Percentiles rank a stretch among this genome's conserved stretches.
These are phyloP conservation scores for Chalaropsis thielavioides DNA, from an alignment of 2,329 filamentous ascomycete species.

Conservation along the genomic window DNA sequence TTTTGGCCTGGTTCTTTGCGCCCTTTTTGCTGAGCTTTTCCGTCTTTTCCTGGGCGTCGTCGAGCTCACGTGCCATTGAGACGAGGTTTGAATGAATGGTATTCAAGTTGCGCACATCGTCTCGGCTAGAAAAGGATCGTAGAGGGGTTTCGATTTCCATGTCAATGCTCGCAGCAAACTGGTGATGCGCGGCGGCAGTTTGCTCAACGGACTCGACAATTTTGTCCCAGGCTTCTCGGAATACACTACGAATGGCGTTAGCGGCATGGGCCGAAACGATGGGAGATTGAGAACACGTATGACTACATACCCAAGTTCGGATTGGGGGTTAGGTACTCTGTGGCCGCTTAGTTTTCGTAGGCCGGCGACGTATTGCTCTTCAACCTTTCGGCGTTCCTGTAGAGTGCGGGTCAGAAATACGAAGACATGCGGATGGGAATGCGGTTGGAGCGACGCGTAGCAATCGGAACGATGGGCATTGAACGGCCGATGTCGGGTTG, in stretches of 20 bases:
- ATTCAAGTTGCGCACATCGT: slow-evolving; percentile 67
- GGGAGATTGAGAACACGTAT: neutral
- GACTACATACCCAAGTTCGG: slow-evolving; percentile 66
- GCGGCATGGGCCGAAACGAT: neutral
- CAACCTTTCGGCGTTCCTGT: slow-evolving; percentile 81
- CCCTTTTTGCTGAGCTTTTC: slow-evolving; percentile 74
- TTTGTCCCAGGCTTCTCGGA: slow-evolving; percentile 79
- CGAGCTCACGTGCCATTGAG: slow-evolving; percentile 70
- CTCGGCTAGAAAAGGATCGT: slow-evolving; percentile 56
- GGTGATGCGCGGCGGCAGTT: slow-evolving; percentile 70
- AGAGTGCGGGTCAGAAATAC: neutral
- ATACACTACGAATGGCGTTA: slow-evolving; percentile 46
- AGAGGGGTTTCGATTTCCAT: slow-evolving; percentile 76
- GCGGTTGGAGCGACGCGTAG: neutral
- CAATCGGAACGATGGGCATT: neutral
- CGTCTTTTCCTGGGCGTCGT: slow-evolving; percentile 69
- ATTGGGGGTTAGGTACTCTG: slow-evolving; percentile 57
- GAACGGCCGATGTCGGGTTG: neutral
- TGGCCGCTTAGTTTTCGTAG: slow-evolving; percentile 67
- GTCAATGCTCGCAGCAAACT: slow-evolving; percentile 68
- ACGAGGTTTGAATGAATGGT: slow-evolving; percentile 69
- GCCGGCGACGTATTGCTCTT: slow-evolving; percentile 75
- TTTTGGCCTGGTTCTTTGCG: slow-evolving; percentile 59
- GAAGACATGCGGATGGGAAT: neutral
- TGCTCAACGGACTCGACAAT: slow-evolving; percentile 67